Base-by-base conservation (phyloP, 768 basidiomycete species). In the Pleurotus eryngii region DNA sequence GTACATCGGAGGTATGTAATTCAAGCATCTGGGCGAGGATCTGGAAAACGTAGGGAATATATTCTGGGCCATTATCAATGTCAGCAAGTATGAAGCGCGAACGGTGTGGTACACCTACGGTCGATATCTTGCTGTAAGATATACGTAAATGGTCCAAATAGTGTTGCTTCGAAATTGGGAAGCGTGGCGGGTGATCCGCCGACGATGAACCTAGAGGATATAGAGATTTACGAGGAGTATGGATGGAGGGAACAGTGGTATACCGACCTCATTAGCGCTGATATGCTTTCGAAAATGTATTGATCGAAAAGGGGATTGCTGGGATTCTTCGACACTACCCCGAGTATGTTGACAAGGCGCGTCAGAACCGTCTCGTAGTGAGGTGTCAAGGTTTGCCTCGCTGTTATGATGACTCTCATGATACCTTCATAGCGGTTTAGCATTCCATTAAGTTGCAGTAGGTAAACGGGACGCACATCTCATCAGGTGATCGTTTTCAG, bases 301-400 rank as follows among this genome's bases (percentile, higher is more conserved):
- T 98, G 97, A 70, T 97, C 95, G 72, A 99, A 98, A 62, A 89
- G 87, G 1, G 97, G 97, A 71, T 99, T 99, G 69, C 91, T 94
- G 14, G 97, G 96, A 68, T 99, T 99, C 75, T 90, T 92, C 59
- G 90, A 92, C 64, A 96, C 94, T 55, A 88, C 81, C 11, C 90
- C 87, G 27, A 98, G 79, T 65, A 98, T 95, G 24, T 74, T 71
- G 56, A 97, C 91, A 6, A 99, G 82, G 11, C 89, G 86, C 42
- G 69, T 73, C 5, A 98, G 79, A 2, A 86, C 79, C 38, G 74
- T 76, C 58, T 87, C 81, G 65, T 86, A 90, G 6, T 73, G 77
- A 0, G 90, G 85, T 0, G 80, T 86, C 43, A 98, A 75, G 3
- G 84, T 80, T 64, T 92, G 87, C 17, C 91, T 82, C 12, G 93